Conservation (phyloP, 2,329 filamentous ascomycete genomes). For the Pseudogymnoascus sp. region DNA sequence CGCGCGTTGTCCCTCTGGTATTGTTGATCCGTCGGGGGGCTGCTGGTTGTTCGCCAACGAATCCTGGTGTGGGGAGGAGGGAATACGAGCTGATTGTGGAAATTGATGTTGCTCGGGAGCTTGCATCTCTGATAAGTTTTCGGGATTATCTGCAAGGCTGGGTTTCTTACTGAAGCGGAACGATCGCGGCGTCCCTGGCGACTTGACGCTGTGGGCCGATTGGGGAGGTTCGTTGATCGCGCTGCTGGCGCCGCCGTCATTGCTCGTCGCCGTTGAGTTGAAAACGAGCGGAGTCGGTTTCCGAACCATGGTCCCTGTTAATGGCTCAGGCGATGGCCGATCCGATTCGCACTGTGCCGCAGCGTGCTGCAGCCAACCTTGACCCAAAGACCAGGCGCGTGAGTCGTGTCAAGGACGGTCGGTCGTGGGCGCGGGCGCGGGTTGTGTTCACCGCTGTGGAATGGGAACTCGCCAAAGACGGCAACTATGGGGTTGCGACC, state of each 20-base stretch:
- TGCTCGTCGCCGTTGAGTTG: background rate
- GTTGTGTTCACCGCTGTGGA: background rate
- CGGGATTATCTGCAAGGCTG: background rate
- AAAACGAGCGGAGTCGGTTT: slow-evolving; percentile 3
- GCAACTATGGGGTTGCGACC: slow-evolving; percentile 3
- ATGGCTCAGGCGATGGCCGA: background rate
- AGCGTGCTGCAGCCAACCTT: slow-evolving; percentile 8
- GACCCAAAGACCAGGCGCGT: slow-evolving; percentile 4
- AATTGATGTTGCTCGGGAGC: background rate
- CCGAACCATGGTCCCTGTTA: slow-evolving; percentile 1
- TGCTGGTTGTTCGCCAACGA: background rate
- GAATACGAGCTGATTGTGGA: slow-evolving; percentile 1
- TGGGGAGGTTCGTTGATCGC: background rate
- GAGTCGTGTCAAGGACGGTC: background rate
- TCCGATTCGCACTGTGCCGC: slow-evolving; percentile 1
- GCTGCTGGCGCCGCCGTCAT: background rate
- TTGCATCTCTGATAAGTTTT: slow-evolving; percentile 6
- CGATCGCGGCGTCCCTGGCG: background rate
- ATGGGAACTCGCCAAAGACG: background rate
- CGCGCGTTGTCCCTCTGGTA: background rate
- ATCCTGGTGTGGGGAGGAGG: background rate
- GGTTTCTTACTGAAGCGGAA: slow-evolving; percentile 7
- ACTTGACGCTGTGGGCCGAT: background rate
- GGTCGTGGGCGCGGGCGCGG: background rate
- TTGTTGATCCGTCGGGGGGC: background rate